A percentile compares a stretch with the other conserved stretches of the same genome.
phyloP scores from a whole-genome alignment of 441 rosid species.

The Capsella rubella region DNA sequence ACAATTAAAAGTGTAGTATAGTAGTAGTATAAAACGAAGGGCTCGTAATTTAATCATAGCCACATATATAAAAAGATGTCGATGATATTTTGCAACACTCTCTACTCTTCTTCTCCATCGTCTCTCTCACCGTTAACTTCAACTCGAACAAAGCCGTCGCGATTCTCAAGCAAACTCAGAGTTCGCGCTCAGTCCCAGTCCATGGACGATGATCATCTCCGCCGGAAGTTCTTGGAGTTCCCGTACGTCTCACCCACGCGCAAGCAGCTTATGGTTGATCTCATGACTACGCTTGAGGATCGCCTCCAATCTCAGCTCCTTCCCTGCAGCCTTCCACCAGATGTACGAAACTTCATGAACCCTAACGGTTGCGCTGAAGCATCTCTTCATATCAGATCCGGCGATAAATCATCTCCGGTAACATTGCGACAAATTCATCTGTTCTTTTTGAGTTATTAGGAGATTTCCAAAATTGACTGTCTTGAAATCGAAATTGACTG shows the following conservation, averaged over 20 bases:
- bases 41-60: background rate
- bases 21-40: conserved; percentile 3
- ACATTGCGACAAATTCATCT: background rate
- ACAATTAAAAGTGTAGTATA: background rate
- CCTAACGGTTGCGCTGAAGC: conserved; percentile 62
- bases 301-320: conserved; percentile 61
- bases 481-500: background rate
- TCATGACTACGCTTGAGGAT: conserved; percentile 66
- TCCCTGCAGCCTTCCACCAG: conserved; percentile 68
- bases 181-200: conserved; percentile 39
- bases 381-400: conserved; percentile 65
- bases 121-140: conserved; percentile 33
- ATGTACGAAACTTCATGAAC: conserved; percentile 61
- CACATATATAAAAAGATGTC: conserved; percentile 52
- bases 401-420: conserved; percentile 64
- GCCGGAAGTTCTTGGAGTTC: conserved; percentile 59
- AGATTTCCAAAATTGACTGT: background rate
- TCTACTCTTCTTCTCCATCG: conserved; percentile 34
- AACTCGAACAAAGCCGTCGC: conserved; percentile 32
- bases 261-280: conserved; percentile 61
- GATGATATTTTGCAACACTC: conserved; percentile 41
- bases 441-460: background rate
- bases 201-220: conserved; percentile 47
- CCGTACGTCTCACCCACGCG: conserved; percentile 67
- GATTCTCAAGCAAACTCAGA: conserved; percentile 26